Base-by-base conservation (phyloP, 345 rosid species). In the Adansonia digitata region DNA sequence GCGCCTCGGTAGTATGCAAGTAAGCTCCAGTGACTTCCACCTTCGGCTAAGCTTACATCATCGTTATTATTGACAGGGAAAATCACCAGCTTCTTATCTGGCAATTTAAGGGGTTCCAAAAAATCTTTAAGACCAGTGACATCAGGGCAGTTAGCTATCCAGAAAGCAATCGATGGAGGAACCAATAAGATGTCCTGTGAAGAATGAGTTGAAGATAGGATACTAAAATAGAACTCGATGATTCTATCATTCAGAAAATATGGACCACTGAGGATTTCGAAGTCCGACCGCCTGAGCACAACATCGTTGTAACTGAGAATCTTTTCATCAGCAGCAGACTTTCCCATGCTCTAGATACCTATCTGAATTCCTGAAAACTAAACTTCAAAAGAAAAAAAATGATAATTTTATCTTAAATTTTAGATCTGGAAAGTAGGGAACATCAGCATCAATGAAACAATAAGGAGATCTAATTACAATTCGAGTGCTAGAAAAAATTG, bases 21-120 rank as follows among this genome's bases (percentile, higher is more conserved):
- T 60, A 92, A 81, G 80, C 93, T 94, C 98, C 98, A 94, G 51
- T 92, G 98, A 29, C 75, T 83, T 69, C 98, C 98, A 0, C 98
- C 97, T 78, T 87, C 97, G 0, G 97, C 94, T 57, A 78, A 40
- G 74, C 72, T 84, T 66, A 92, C 89, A 45, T 94, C 84, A 4
- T 48, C 55, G 13, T 91, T 92, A 85, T 94, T 69, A 53, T 92
- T 94, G 14, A 92, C 92, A 0, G 97, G 91, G 75, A 92, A 88
- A 12, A 94, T 83, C 52, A 92, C 77, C 67, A 92, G 75, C 59
- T 84, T 76, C 83, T 81, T 89, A 45, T 86, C 82, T 2, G 57
- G 71, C 42, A 91, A 74, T 5, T 60, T 73, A 2, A 92, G 91
- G 24, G 97, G 95, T 71, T 84, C 84, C 46, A 87, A 2, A 67